A percentile compares a stretch with the other conserved stretches of the same genome.
Conservation (phyloP, 371 early-diverging fungal species). For the Mucor piriformis region DNA sequence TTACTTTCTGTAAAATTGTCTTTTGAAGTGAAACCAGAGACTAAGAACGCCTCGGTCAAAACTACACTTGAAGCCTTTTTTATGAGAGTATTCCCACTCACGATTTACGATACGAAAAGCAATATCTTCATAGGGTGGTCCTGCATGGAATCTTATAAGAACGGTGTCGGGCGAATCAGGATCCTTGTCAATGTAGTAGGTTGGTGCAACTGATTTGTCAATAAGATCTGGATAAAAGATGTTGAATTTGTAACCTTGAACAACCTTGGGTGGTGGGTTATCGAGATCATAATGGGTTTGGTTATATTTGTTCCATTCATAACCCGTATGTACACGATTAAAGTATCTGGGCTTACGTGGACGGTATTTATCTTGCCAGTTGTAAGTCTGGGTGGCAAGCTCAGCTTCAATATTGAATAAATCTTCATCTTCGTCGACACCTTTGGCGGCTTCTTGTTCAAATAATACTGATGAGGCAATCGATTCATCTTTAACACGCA, state of each 20-base stretch:
- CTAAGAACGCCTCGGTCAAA: slow-evolving; percentile 93
- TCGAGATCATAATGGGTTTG: slow-evolving; percentile 95
- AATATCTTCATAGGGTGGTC: slow-evolving; percentile 95
- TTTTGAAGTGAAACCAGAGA: slow-evolving; percentile 93
- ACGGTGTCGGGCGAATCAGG: slow-evolving; percentile 77
- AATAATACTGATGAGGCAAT: slow-evolving; percentile 53
- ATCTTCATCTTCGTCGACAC: slow-evolving; percentile 81
- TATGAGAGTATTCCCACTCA: slow-evolving; percentile 95
- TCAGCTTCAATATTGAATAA: slow-evolving; percentile 81
- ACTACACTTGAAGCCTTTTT: slow-evolving; percentile 86
- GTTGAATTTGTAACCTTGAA: slow-evolving; percentile 96
- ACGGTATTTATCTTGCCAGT: slow-evolving; percentile 92
- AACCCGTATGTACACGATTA: slow-evolving; percentile 94
- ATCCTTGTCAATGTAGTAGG: slow-evolving; percentile 83
- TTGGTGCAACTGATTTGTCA: slow-evolving; percentile 86
- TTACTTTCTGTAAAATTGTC: slow-evolving; percentile 79
- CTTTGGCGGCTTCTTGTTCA: slow-evolving; percentile 75
- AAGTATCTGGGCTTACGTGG: slow-evolving; percentile 94
- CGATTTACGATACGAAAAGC: slow-evolving; percentile 93
- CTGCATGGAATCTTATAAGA: slow-evolving; percentile 86
- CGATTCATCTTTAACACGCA: slow-evolving; percentile 34
- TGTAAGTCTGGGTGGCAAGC: slow-evolving; percentile 64
- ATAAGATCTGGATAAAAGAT: slow-evolving; percentile 97
- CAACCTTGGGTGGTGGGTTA: slow-evolving; percentile 97
- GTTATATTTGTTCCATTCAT: slow-evolving; percentile 99